Evolutionary conservation across 2,329 filamentous ascomycete genomes (phyloP).

Genomic region (Colletotrichum musicola): DNA sequence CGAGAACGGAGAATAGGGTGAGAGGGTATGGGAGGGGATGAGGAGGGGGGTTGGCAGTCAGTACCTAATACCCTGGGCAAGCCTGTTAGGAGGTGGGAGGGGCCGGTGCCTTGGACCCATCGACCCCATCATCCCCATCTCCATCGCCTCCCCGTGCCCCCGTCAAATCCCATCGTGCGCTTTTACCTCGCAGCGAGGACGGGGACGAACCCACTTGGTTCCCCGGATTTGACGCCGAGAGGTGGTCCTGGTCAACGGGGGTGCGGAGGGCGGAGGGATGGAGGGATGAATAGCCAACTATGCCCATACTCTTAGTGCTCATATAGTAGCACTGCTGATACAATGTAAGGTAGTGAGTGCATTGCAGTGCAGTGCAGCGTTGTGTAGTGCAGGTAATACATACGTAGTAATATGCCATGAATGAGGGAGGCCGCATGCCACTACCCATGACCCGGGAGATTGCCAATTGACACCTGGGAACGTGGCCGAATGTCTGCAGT

Average conservation of each 20-base stretch:
- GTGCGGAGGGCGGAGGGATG: background rate
- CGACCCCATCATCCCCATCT: background rate
- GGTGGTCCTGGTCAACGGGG: background rate
- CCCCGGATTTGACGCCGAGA: constrained; percentile 30
- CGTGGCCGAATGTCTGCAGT: background rate
- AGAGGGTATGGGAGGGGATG: background rate
- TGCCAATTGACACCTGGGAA: constrained; percentile 7
- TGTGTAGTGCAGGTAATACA: no score
- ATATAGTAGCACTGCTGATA: no score
- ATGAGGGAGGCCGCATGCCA: no score
- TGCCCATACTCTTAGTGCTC: no score
- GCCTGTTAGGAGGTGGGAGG: no score
- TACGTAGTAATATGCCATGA: no score
- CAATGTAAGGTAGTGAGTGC: no score
- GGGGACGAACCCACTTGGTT: constrained; percentile 30
- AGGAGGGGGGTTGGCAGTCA: background rate
- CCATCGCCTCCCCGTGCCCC: background rate
- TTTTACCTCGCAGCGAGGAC: constrained; percentile 32
- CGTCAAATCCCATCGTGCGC: constrained; percentile 14
- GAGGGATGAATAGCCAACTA: no score
- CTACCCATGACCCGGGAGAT: constrained; percentile 1
- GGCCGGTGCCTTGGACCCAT: no score
- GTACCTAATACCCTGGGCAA: no score
- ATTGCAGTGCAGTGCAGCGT: no score
- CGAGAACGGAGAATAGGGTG: background rate